Base-by-base conservation (phyloP, 192 early-diverging fungal genomes). In the Linnemannia zychae region DNA sequence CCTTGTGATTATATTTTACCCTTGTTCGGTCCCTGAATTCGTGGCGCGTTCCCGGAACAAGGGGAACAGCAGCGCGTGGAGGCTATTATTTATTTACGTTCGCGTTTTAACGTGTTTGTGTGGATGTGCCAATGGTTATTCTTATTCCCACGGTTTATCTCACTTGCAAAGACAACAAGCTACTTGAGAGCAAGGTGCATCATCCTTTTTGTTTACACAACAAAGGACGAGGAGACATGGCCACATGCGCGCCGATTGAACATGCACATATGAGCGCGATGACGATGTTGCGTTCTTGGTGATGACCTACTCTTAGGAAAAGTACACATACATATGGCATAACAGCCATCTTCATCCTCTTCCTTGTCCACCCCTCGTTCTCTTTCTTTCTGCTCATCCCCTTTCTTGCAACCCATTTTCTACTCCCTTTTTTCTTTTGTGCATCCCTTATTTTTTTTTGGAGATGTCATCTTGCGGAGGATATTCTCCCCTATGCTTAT, bases 271-370 rank as follows among this genome's bases (percentile, higher is more conserved):
- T 12, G 7, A 16, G 11, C 57, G 57, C 57, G 57, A 63, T 63
- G 57, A 63, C 57, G 57, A 63, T 15, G 24, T 63, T 63, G 9
- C 22, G 13, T 15, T 40, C 18, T 18, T 68, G 67, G 0, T 36
- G 38, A 68, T 68, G 36, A 68, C 33, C 67, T 40, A 68, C 57
- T 63, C 52, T n/a, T n/a, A n/a, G n/a, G n/a, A n/a, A n/a, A n/a
- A n/a, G n/a, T n/a, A 53, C 52, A n/a, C 20, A 53, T 22, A 53
- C 20, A n/a, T 6, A n/a, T 63, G 57, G 57, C 24, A 24, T 31
- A n/a, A 31, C 28, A 28, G 57, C 57, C 24, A n/a, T 12, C 28
- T n/a, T 63, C 57, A 63, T 44, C 40, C 3, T 44, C 40, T 31
- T 44, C 40, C 3, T 44, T 9, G 31, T 24, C 57, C 57, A 20